Evolutionary conservation across 495 filamentous ascomycete genomes (phyloP), one percentile per base, ranked within the genome.

Genomic region (Penicillium bialowiezense): DNA sequence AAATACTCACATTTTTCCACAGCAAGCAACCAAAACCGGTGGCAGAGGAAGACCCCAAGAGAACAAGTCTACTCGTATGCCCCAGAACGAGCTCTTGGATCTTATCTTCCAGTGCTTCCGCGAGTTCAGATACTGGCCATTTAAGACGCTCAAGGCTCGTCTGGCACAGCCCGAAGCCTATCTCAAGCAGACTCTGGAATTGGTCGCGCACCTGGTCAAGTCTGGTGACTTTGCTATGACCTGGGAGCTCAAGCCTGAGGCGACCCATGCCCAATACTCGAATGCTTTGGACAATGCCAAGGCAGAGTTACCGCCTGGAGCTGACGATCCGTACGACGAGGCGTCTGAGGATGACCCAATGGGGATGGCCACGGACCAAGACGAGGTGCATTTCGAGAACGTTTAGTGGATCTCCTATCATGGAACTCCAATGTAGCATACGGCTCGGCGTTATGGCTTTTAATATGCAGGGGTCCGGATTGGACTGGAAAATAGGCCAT

Each of bases 81-180:
- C 89, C 6, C 81, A 87, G 63, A 86, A 88, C 73, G 85, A 91
- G 63, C 83, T 98, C 31, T 68, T 95, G 69, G 90, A 97, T 64
- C 72, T 73, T 34, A 83, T 98, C 49, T 90, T 89, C 72, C 64
- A 73, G 13, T 87, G 83, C 60, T 98, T 97, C 80, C 78, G 83
- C 26, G 68, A 83, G 42, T 95, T 86, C 74, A 81, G 80, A 44
- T 97, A 91, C 68, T 97, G 92, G 92, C 79, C 87, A 14, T 86
- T 97, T 73, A 91, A 87, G 58, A 79, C 81, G 0, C 79, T 98
- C 54, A 87, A 88, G 51, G 71, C 77, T 17, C 67, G 73, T 52
- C 77, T 91, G 26, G 73, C 80, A 41, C 93, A 98, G 71, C 93
- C 93, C 0, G 93, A 98, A 63, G 85, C 86, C 4, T 98, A 90